Evolutionary conservation across 1,284 basidiomycete genomes (phyloP).

Genomic region (Microbotryomycetes sp.): DNA sequence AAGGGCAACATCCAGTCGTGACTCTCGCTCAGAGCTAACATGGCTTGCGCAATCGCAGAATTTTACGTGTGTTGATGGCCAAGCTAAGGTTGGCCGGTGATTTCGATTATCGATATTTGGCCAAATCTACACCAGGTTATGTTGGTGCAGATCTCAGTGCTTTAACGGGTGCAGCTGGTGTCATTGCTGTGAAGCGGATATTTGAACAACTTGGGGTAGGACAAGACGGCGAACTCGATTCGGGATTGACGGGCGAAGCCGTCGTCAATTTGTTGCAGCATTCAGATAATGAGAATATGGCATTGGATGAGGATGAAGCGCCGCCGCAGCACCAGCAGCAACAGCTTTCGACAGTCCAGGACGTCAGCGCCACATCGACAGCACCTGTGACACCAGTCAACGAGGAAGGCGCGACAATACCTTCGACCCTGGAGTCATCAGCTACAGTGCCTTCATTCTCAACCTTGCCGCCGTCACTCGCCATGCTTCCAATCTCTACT

Average conservation of each 20-base stretch:
- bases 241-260: conserved; percentile 14
- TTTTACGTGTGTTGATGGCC: conserved; percentile 68
- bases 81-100: conserved; percentile 70
- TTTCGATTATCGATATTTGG: conserved; percentile 73
- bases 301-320: conserved; percentile 37
- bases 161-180: conserved; percentile 85
- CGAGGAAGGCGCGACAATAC: not conserved
- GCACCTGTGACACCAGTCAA: not conserved
- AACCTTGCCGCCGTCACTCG: conserved; percentile 42
- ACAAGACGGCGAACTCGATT: conserved; percentile 12
- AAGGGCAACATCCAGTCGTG: not conserved
- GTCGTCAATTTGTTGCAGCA: conserved; percentile 1
- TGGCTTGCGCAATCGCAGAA: conserved; percentile 50
- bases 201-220: conserved; percentile 70
- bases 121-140: conserved; percentile 91
- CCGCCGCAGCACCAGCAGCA: not conserved
- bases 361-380: not conserved
- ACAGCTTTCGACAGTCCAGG: not conserved
- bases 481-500: conserved; percentile 68
- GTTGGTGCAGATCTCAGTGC: conserved; percentile 92
- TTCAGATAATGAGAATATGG: conserved; percentile 35
- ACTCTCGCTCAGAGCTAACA: not conserved
- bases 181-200: conserved; percentile 92
- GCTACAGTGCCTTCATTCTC: conserved; percentile 47
- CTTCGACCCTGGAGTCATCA: conserved; percentile 1